Conservation (phyloP, 1,139 yeast genomes). For the Candida mesenterica region DNA sequence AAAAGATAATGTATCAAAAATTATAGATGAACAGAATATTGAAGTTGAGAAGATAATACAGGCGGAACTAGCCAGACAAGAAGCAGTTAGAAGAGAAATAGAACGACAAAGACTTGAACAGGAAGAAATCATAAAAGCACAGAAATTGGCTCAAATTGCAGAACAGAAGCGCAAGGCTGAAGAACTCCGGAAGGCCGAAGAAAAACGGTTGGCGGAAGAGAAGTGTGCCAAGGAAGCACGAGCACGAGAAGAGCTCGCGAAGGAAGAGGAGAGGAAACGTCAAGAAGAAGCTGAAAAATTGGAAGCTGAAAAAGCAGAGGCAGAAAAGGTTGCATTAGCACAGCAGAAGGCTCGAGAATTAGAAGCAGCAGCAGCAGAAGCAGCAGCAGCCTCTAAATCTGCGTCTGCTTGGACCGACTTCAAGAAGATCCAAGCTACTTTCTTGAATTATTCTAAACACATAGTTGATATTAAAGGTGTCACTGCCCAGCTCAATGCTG, state of each 20-base stretch:
- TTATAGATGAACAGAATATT: constrained; percentile 4
- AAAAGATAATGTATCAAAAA: background rate
- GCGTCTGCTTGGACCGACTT: constrained; percentile 33
- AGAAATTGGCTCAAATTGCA: constrained; percentile 12
- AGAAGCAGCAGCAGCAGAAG: constrained; percentile 8
- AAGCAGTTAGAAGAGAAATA: constrained; percentile 6
- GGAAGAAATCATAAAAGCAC: constrained; percentile 11
- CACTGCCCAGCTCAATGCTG: constrained; percentile 43
- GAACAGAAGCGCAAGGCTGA: constrained; percentile 9
- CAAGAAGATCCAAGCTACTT: constrained; percentile 42
- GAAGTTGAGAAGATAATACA: constrained; percentile 9
- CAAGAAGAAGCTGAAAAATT: constrained; percentile 10
- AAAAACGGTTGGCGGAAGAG: constrained; percentile 5
- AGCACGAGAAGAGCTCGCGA: constrained; percentile 15
- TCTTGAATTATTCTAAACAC: constrained; percentile 50
- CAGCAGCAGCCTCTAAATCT: constrained; percentile 2
- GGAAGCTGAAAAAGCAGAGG: constrained; percentile 15
- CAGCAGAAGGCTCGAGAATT: constrained; percentile 14
- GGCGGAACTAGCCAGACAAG: constrained; percentile 6
- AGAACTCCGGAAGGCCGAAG: no score
- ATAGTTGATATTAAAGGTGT: constrained; percentile 65
- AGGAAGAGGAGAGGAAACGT: constrained; percentile 9
- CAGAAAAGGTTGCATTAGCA: constrained; percentile 12
- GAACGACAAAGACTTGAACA: constrained; percentile 8
- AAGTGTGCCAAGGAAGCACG: constrained; percentile 4